Conservation (phyloP, 495 filamentous ascomycete species). For the Cercophora scortea region DNA sequence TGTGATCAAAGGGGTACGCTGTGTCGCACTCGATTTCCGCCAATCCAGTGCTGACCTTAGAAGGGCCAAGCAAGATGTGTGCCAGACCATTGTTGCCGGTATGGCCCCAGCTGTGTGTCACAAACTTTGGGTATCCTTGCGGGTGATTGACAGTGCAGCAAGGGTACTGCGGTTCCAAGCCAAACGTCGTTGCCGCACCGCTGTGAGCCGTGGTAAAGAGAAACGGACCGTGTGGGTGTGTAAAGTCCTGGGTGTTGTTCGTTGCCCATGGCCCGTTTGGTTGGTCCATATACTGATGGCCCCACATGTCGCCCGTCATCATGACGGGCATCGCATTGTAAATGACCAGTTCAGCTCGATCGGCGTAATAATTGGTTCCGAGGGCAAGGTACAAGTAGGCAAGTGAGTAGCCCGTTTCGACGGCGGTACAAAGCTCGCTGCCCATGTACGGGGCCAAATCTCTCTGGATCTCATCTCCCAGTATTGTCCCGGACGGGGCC, state of each 20-base stretch:
- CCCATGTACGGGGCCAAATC: constrained; percentile 20
- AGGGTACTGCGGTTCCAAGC: constrained; percentile 36
- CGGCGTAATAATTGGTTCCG: constrained; percentile 46
- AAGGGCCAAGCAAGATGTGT: constrained; percentile 35
- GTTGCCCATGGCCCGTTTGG: constrained; percentile 46
- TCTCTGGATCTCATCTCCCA: constrained; percentile 21
- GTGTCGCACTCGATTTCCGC: constrained; percentile 30
- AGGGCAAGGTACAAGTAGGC: constrained; percentile 28
- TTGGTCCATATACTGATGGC: constrained; percentile 51
- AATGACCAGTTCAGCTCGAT: constrained; percentile 47
- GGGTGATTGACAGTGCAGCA: constrained; percentile 61
- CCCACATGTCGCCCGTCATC: constrained; percentile 52
- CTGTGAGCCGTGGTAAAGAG: constrained; percentile 15
- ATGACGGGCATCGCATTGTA: constrained; percentile 54
- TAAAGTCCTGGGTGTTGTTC: constrained; percentile 8
- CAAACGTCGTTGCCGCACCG: constrained; percentile 27
- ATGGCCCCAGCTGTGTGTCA: constrained; percentile 22
- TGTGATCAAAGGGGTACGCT: constrained; percentile 45
- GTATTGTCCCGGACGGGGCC: constrained; percentile 20
- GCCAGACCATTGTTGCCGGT: constrained; percentile 28
- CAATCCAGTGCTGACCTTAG: constrained; percentile 14
- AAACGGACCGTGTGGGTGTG: constrained; percentile 6
- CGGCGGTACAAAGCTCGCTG: constrained; percentile 26
- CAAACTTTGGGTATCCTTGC: constrained; percentile 54
- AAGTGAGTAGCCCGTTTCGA: constrained; percentile 26